These are phyloP conservation scores for Henckelia pumila DNA, from an alignment of 257 asterid genomes.

Conservation along the genomic window DNA sequence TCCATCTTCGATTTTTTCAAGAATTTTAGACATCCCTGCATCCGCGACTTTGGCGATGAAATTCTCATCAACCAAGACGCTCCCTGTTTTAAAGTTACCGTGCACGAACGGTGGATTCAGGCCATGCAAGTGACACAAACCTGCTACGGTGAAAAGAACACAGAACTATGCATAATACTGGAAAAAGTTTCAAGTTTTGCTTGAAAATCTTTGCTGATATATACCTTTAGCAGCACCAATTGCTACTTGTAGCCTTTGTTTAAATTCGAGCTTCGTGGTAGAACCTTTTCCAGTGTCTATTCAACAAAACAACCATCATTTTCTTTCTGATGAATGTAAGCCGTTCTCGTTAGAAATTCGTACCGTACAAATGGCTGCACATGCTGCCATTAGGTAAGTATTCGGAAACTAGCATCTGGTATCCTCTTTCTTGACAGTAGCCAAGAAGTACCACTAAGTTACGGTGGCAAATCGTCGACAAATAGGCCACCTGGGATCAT, in stretches of 20 bases:
- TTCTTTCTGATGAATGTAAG: background rate
- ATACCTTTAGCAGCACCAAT: slow-evolving; percentile 65
- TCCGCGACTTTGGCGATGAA: slow-evolving; percentile 75
- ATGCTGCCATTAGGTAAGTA: slow-evolving; percentile 67
- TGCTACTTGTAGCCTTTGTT: slow-evolving; percentile 69
- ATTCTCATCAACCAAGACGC: slow-evolving; percentile 75
- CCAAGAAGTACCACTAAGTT: slow-evolving; percentile 64
- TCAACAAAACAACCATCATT: slow-evolving; percentile 2
- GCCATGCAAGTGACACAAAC: slow-evolving; percentile 60
- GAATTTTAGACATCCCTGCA: slow-evolving; percentile 52
- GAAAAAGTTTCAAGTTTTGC: background rate
- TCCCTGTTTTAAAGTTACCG: slow-evolving; percentile 64
- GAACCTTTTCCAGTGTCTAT: slow-evolving; percentile 39
- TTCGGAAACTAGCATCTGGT: slow-evolving; percentile 66
- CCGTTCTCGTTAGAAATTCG: background rate
- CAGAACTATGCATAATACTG: slow-evolving; percentile 3
- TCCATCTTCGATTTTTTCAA: slow-evolving; percentile 41
- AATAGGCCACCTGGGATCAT: slow-evolving; percentile 46
- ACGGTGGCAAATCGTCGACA: slow-evolving; percentile 44
- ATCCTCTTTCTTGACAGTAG: slow-evolving; percentile 63
- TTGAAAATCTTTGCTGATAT: background rate
- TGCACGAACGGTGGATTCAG: slow-evolving; percentile 54
- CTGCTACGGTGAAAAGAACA: slow-evolving; percentile 34
- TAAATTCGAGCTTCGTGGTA: slow-evolving; percentile 60
- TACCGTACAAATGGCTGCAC: slow-evolving; percentile 66